Base-by-base conservation (phyloP, 2,329 filamentous ascomycete genomes). In the Madurella mycetomatis region DNA sequence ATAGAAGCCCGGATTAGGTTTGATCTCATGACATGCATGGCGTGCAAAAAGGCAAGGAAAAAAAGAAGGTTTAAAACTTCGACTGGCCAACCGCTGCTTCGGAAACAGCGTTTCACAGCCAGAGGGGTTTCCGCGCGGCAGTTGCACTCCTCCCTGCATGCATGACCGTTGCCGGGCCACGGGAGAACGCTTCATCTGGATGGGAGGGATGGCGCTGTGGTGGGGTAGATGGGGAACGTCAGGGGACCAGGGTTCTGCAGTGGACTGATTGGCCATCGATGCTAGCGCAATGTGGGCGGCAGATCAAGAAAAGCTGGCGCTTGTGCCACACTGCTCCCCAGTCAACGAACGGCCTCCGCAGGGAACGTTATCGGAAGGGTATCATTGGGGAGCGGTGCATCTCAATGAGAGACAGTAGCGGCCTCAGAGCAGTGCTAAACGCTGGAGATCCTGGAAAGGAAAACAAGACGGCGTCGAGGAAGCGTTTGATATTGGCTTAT, bases 251-350 rank as follows among this genome's bases (percentile, higher is more conserved):
- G 51, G 40, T 31, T 17, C 19, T 5, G 18, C 42, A 39, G 12
- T 5, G 9, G 12, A 49, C 45, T 30, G 48, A 57, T 57, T 54
- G 50, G 55, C 18, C n/a, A 37, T 8, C 16, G 19, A 19, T 8
- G 7, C 17, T 9, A 41, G 8, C 16, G n/a, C 34, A 30, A 2
- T 39, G 51, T 49, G 44, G 48, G 40, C 45, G 18, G 51, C 41
- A 51, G 58, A 52, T 56, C 49, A 47, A 41, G 30, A n/a, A n/a
- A n/a, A n/a, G 37, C 15, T 19, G 39, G 15, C 16, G 41, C 47
- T 12, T 51, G 54, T 59, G 50, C 47, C 53, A 53, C 50, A 13
- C 46, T 43, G 50, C 48, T 56, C 39, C 50, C 53, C 47, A 31
- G 56, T 53, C 56, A 56, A 59, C 56, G 25, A 25, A 25, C 25